A percentile compares a stretch with the other conserved stretches of the same genome.
Evolutionary conservation across 176 grass and related monocot species (phyloP).

Genomic region (Saccharum officinarum): DNA sequence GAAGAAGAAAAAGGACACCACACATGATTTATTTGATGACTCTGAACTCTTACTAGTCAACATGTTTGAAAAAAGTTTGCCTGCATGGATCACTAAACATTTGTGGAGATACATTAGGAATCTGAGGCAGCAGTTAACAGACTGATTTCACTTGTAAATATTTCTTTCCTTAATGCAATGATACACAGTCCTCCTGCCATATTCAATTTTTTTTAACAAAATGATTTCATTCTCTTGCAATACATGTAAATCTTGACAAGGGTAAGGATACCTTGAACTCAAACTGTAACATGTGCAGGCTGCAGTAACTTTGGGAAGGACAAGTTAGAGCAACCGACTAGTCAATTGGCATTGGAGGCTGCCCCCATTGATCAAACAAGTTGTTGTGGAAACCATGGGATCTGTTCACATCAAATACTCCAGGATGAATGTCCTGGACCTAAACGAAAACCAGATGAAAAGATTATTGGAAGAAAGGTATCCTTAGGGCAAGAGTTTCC

Average conservation of each 20-base stretch:
- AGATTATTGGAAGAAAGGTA: slow-evolving; percentile 84
- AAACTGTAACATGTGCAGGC: slow-evolving; percentile 40
- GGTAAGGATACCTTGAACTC: slow-evolving; percentile 25
- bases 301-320: slow-evolving; percentile 40
- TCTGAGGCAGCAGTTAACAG: slow-evolving; percentile 30
- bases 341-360: slow-evolving; percentile 39
- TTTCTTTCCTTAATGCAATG: background rate
- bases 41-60: background rate
- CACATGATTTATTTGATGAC: background rate
- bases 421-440: slow-evolving; percentile 60
- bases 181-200: background rate
- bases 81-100: background rate
- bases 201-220: slow-evolving; percentile 12
- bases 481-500: slow-evolving; percentile 23
- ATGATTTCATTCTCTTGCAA: slow-evolving; percentile 29
- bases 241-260: slow-evolving; percentile 14
- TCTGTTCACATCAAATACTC: slow-evolving; percentile 91
- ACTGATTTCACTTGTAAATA: slow-evolving; percentile 16
- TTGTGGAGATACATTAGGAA: slow-evolving; percentile 31
- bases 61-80: background rate
- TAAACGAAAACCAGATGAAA: slow-evolving; percentile 45
- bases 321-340: slow-evolving; percentile 40
- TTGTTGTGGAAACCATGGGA: slow-evolving; percentile 91
- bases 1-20: background rate
- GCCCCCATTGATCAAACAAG: slow-evolving; percentile 45